These are phyloP conservation scores for Dothistroma pini DNA, from an alignment of 2,329 filamentous ascomycete species.

Conservation along the genomic window DNA sequence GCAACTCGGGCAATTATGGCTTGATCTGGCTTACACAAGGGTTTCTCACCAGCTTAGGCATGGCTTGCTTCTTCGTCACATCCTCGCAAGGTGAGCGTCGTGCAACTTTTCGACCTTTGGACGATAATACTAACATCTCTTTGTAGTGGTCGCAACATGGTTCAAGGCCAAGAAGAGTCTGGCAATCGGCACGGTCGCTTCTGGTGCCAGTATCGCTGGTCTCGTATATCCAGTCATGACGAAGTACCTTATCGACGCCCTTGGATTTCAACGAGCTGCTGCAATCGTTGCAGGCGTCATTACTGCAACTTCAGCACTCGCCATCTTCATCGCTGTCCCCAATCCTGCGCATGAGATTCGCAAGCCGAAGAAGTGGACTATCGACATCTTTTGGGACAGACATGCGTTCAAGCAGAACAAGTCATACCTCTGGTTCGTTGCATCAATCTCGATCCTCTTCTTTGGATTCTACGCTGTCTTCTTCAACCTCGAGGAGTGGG, in stretches of 20 bases:
- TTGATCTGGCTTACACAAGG: constrained; percentile 48
- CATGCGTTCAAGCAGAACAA: constrained; percentile 42
- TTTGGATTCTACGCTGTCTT: constrained; percentile 52
- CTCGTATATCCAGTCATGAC: constrained; percentile 47
- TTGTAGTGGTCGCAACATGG: constrained; percentile 48
- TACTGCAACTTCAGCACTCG: constrained; percentile 39
- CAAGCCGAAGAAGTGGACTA: constrained; percentile 38
- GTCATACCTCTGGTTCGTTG: constrained; percentile 44
- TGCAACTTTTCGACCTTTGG: neutral
- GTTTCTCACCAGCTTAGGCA: constrained; percentile 46
- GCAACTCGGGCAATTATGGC: constrained; percentile 39
- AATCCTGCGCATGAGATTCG: constrained; percentile 42
- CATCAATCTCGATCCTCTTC: constrained; percentile 47
- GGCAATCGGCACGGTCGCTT: constrained; percentile 50
- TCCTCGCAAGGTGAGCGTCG: constrained; percentile 46
- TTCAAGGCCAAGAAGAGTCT: constrained; percentile 47
- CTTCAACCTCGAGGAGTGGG: constrained; percentile 54
- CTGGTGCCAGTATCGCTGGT: constrained; percentile 45
- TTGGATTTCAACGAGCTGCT: constrained; percentile 47
- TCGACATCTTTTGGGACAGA: constrained; percentile 41
- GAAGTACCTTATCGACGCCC: constrained; percentile 40
- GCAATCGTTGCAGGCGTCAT: constrained; percentile 43
- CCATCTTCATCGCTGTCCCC: constrained; percentile 42
- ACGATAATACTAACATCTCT: neutral
- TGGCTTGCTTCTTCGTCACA: constrained; percentile 52